Evolutionary conservation across 164 flowering plant species (phyloP), one percentile per base, ranked within the genome.

Genomic region (Sedum album): DNA sequence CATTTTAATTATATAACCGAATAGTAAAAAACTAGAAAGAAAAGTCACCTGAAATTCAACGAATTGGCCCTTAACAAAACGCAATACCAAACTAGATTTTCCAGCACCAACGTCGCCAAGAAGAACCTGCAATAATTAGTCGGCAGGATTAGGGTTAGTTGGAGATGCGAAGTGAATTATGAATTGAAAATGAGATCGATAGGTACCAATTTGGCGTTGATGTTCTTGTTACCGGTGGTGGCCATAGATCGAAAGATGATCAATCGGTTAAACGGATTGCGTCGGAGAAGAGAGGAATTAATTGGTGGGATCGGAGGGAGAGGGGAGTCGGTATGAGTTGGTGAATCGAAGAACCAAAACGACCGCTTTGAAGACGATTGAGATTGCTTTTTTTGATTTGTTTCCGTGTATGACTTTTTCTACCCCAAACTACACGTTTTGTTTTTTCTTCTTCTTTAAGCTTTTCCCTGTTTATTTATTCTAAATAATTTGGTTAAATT

Each of bases 81-180:
- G 83, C 76, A 87, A 66, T 14, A 85, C 89, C 14, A 87, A 84
- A 61, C 92, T 87, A 4, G 92, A 82, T 73, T 87, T 87, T 11
- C 91, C 91, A 25, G 91, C 84, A 15, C 91, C 88, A 87, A 86
- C 83, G 62, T 86, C 91, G 14, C 89, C 91, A 4, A 86, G 82
- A 18, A 86, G 80, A 64, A 85, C 91, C 91, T 86, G 25, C 18
- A 71, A 35, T 31, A 60, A 53, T 67, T 46, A 18, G 18, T 14
- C 4, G 17, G n/a, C n/a, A n/a, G n/a, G 51, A 46, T 14, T 14
- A 14, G 11, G 2, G 48, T 10, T 42, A 42, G 48, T 14, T 3
- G 18, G 18, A 2, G 17, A 44, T n/a, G n/a, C n/a, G 11, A 44
- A 48, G 15, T 9, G 25, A 15, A 46, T 13, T 13, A 46, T 15